Evolutionary conservation across 2,329 filamentous ascomycete species (phyloP), one percentile per base, ranked within the genome.

Genomic region (Zalaria obscura): DNA sequence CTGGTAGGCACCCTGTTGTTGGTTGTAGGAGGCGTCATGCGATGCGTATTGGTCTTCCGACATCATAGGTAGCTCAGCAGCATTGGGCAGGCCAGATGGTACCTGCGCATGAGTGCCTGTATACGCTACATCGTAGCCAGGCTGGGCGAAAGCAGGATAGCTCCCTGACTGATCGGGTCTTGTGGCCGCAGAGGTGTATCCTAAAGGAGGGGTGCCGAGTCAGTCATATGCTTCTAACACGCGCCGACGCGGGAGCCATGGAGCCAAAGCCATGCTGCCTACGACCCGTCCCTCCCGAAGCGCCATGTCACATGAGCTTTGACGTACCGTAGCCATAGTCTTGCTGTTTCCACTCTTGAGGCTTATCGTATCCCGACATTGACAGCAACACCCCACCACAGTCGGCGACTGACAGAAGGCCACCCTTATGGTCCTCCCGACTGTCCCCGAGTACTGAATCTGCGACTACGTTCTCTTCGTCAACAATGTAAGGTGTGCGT

Each of bases 341-440:
- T 61, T 82, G 77, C 45, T 76, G 65, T 66, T 93, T 93, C 29
- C 18, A 18, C 7, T 78, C 71, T 61, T 82, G 77, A 45, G 76
- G 65, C 66, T 93, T 93, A 57, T 73, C 70, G 71, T 86, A 88
- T 65, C 80, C 80, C 62, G 83, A 81, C 82, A 88, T 88, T 64
- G 81, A 78, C 65, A 83, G 67, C 55, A 78, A 54, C 50, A 53
- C 47, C 40, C 48, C 51, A 40, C 50, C 47, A 41, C 53, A 53
- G 42, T 58, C 56, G 36, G 67, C 65, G 60, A 68, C 71, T 63
- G 67, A 67, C 63, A 66, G 60, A 48, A 68, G 65, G 66, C 68
- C 68, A 59, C 65, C 64, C 56, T 68, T 65, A 55, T 63, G 62
- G 41, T 59, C 59, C 28, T 47, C 48, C 43, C 49, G 54, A 53